These are phyloP conservation scores for Myochromella boudieri DNA, from an alignment of 768 basidiomycete species.

Conservation along the genomic window DNA sequence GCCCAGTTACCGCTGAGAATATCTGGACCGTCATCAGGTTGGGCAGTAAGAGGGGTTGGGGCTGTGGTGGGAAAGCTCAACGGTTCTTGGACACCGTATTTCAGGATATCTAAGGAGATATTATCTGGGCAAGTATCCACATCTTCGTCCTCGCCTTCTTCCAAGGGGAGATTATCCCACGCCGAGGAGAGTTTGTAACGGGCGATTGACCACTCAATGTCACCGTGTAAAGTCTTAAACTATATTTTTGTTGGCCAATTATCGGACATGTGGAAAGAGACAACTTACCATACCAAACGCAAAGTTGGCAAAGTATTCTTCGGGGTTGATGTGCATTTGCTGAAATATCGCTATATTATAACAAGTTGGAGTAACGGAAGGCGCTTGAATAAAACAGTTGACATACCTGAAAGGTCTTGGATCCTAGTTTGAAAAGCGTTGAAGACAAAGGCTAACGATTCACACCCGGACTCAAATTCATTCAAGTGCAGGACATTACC, in stretches of 20 bases:
- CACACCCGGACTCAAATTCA: neutral
- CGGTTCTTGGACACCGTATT: neutral
- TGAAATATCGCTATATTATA: slow-evolving; percentile 3
- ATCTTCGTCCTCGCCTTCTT: slow-evolving; percentile 1
- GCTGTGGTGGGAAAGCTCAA: neutral
- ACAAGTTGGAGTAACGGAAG: neutral
- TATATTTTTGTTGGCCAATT: neutral
- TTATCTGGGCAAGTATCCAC: neutral
- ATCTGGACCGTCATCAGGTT: neutral
- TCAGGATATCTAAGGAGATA: neutral
- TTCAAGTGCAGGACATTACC: neutral
- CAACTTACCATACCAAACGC: slow-evolving; percentile 8
- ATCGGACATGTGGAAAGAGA: neutral
- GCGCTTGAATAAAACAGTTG: neutral
- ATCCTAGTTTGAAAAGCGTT: neutral
- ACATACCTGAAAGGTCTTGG: slow-evolving; percentile 3
- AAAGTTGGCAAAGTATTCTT: slow-evolving; percentile 3
- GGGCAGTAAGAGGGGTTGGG: neutral
- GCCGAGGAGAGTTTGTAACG: neutral
- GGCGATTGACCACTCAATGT: neutral
- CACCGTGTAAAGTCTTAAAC: neutral
- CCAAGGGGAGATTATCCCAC: neutral
- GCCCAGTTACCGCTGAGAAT: slow-evolving; percentile 2
- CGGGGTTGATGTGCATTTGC: slow-evolving; percentile 3
- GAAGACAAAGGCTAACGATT: neutral